A percentile compares a stretch with the other conserved stretches of the same genome.
Evolutionary conservation across 2,329 filamentous ascomycete genomes (phyloP).

Genomic region (Cyphellophora europaea): DNA sequence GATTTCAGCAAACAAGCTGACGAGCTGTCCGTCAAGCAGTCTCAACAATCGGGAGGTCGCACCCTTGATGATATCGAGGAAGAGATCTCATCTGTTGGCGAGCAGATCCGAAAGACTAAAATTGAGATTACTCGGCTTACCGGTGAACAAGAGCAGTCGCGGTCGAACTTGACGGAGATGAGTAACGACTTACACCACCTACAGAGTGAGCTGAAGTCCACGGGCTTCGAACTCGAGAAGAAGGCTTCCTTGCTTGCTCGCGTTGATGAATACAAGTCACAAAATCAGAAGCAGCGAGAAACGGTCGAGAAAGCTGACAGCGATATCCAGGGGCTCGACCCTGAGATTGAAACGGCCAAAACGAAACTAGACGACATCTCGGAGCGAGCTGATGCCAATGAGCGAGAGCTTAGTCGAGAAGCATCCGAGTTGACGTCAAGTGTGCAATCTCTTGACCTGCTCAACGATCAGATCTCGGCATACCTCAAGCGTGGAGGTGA

Average conservation of each 20-base stretch:
- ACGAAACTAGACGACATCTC: constrained; percentile 68
- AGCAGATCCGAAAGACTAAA: constrained; percentile 58
- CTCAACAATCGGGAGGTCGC: constrained; percentile 53
- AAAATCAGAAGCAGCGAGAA: constrained; percentile 60
- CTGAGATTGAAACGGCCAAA: constrained; percentile 66
- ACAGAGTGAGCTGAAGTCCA: constrained; percentile 60
- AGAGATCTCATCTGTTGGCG: constrained; percentile 57
- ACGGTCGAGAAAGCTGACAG: constrained; percentile 59
- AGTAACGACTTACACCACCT: constrained; percentile 72
- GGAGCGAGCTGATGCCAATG: constrained; percentile 59
- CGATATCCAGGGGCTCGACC: constrained; percentile 64
- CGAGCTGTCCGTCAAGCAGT: constrained; percentile 66
- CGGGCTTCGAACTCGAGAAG: constrained; percentile 68
- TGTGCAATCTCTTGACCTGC: constrained; percentile 64
- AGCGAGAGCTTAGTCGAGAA: constrained; percentile 62
- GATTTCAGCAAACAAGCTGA: constrained; percentile 65
- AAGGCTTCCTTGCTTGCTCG: constrained; percentile 62
- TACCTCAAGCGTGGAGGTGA: constrained; percentile 72
- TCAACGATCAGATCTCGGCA: constrained; percentile 67
- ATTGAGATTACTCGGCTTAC: constrained; percentile 56
- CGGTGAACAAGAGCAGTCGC: constrained; percentile 61
- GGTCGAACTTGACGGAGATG: constrained; percentile 56
- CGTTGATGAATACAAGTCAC: constrained; percentile 62
- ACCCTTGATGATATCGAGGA: constrained; percentile 79
- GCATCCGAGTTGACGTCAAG: constrained; percentile 64